Evolutionary conservation across 768 basidiomycete genomes (phyloP), one percentile per base, ranked within the genome.

Genomic region (Kwoniella mangroviensis): DNA sequence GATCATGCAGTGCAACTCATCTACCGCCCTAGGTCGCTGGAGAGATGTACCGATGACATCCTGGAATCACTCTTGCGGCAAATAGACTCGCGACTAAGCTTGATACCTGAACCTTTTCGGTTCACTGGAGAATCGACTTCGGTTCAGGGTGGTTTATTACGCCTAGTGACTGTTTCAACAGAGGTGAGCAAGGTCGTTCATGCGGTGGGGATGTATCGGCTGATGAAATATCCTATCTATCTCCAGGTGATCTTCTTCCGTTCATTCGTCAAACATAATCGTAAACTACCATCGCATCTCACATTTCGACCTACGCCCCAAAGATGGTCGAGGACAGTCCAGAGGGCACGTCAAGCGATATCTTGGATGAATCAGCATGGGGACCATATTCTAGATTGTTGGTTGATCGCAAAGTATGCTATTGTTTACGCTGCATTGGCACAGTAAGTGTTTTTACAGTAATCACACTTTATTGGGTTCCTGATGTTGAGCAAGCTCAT

Each of bases 211-310:
- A 17, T 17, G 15, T 19, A 58, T 17, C 15, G 28, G 15, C 11
- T 41, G 41, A 34, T 67, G 13, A 42, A 45, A 61, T 22, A 68
- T 22, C 49, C 2, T n/a, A 52, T 43, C 13, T 51, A n/a, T n/a
- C 41, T 41, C n/a, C 26, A 68, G 67, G 54, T 63, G 5, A 62
- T 68, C 21, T 68, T 68, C 42, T 68, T 62, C 45, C 43, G 67
- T 13, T 59, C 67, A 26, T 68, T 68, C 58, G 67, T 68, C 53
- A 68, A 68, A 53, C 58, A 63, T 40, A 68, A 68, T 43, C 51
- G 67, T 19, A 68, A 68, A 40, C 61, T 68, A 11, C 67, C 67
- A 1, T 19, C 51, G 15, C 67, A 68, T 49, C 21, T 68, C 22
- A 57, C 34, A 12, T 68, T 68, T 42, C 67, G 61, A 11, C 67